Base-by-base conservation (phyloP, 805 yeast genomes). In the Cyberlindnera euphorbiiphila region DNA sequence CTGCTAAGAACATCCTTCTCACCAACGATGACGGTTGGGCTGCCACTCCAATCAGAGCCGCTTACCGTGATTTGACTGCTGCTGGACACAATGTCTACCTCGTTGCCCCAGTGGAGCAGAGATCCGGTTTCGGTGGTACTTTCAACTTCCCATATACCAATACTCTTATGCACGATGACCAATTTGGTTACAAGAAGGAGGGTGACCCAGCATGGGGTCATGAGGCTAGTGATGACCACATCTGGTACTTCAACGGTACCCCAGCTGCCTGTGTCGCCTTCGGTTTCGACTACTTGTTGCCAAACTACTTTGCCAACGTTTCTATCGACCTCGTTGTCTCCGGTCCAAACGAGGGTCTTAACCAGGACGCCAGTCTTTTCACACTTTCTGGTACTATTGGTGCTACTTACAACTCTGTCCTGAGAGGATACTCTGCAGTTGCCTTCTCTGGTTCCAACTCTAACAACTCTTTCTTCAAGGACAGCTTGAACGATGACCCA, bases 1-100 rank as follows among this genome's bases (percentile, higher is more conserved):
- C 49, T 8, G 62, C 68, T 20, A 65, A 66, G 47, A 68, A 70
- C 53, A 68, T 71, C 42, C 54, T 74, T 15, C 60, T 73, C 26
- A 68, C 79, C 43, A 74, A 76, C 49, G 81, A 76, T 50, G 81
- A 76, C 46, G 69, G 74, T 14, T 76, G 76, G 74, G 72, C 70
- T 3, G 60, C 78, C 5, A 71, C 79, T 32, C 73, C 73, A 51
- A 71, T 76, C 51, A 68, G 81, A 53, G 76, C 80, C 12, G 56
- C 74, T 10, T 76, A 74, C 65, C 57, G 66, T 35, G 72, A 62
- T 24, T 64, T 73, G 43, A 64, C 54, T 19, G 48, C 50, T 9
- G 76, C 71, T n/a, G 76, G 76, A 21, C 70, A 74, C 52, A 62
- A 59, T 39, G 78, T 72, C 28, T 57, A 66, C 34, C 47, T 71